Percentiles rank a stretch among this genome's conserved stretches.
phyloP scores from a whole-genome alignment of 2,329 filamentous ascomycete genomes.

The Pseudocercospora cruenta region DNA sequence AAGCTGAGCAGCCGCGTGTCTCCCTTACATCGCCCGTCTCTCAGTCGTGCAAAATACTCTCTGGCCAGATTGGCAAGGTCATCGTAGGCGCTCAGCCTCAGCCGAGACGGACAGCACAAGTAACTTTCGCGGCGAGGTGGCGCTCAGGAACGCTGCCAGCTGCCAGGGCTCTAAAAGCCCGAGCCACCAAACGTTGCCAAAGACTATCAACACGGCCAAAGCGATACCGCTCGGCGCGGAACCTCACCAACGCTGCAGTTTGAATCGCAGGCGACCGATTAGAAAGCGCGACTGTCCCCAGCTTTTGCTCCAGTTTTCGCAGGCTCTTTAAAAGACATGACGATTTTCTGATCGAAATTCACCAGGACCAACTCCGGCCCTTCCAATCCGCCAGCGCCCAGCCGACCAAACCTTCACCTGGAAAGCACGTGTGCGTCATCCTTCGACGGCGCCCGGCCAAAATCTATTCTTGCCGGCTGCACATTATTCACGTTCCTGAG shows the following conservation, averaged over 20 bases:
- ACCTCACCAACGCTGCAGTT: neutral
- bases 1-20: too few species aligned
- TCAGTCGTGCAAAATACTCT: neutral
- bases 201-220: neutral
- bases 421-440: constrained; percentile 8
- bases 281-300: neutral
- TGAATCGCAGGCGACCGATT: neutral
- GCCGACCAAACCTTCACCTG: neutral
- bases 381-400: neutral
- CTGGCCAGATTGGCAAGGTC: neutral
- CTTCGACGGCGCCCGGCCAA: neutral
- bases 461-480: neutral
- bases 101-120: neutral
- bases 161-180: neutral
- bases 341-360: neutral
- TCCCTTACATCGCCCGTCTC: neutral
- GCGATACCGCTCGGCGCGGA: neutral
- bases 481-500: neutral
- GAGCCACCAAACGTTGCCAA: neutral
- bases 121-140: neutral
- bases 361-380: neutral
- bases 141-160: neutral
- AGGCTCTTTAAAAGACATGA: neutral
- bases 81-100: neutral
- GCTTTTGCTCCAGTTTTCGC: constrained; percentile 3